Base-by-base conservation (phyloP, 1,284 basidiomycete genomes). In the Puccinia hordei region DNA sequence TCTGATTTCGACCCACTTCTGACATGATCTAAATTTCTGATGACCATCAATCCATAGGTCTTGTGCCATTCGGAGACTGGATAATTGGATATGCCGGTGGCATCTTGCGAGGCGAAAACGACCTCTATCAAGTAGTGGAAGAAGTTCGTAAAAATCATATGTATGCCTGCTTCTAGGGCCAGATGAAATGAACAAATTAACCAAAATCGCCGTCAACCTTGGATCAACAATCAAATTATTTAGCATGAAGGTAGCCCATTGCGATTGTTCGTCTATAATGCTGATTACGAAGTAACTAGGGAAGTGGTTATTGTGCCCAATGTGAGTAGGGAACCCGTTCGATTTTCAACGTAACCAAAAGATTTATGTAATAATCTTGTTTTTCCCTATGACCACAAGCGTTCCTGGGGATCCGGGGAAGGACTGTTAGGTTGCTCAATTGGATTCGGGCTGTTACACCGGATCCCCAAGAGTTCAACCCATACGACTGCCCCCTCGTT, bases 71-170 rank as follows among this genome's bases (percentile, higher is more conserved):
- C 85, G 93, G 93, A 6, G 93, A 95, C 87, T 95, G 92, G 88
- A 91, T 95, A 81, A 90, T 92, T 83, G 95, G 96, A 41, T 99
- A 95, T 93, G 94, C 94, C 15, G 95, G 95, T 17, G 96, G 96
- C 6, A 92, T 93, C 0, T 87, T 98, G 69, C 89, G 91, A 82
- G 91, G 92, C n/a, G 96, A 99, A 86, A 92, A 92, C 82, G 95
- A 98, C 85, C 98, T 99, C 84, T 98, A 98, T 86, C 93, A 97
- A 82, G 88, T 99, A 2, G 93, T 99, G 41, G 97, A 98, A 87
- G 90, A 91, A 57, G 93, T 93, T 85, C 83, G 91, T 71, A 4
- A 1, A 38, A 15, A 61, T 27, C n/a, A 71, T 17, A 38, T 27
- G 35, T 6, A 38, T 65, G 49, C 6, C 27, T 68, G 44, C 3